Percentiles rank a stretch among this genome's conserved stretches.
These are phyloP conservation scores for Dissophora ornata DNA, from an alignment of 192 early-diverging fungal genomes.

Conservation along the genomic window DNA sequence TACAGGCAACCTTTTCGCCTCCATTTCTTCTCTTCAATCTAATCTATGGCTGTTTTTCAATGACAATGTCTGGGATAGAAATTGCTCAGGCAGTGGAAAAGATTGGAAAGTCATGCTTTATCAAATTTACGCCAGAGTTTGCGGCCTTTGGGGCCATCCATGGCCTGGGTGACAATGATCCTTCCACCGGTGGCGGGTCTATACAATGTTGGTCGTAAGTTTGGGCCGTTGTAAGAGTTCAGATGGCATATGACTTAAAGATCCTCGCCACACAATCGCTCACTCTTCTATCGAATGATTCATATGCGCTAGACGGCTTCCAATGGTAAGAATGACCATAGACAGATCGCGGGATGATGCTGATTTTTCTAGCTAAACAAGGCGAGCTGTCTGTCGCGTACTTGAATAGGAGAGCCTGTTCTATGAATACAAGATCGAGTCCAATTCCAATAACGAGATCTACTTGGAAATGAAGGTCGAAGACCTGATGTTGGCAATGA, in stretches of 20 bases:
- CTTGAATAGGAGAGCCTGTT: conserved; percentile 67
- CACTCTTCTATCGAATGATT: neutral
- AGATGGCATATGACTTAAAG: too few relatives aligned
- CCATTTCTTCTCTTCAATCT: too few relatives aligned
- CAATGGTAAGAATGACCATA: conserved; percentile 11
- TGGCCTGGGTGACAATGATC: conserved; percentile 67
- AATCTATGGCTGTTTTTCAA: too few relatives aligned
- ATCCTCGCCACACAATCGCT: too few relatives aligned
- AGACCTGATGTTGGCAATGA: conserved; percentile 71
- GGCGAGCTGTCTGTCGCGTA: too few relatives aligned
- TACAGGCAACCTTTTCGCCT: too few relatives aligned
- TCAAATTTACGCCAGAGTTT: conserved; percentile 71
- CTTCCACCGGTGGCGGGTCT: conserved; percentile 58
- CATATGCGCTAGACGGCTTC: conserved; percentile 9
- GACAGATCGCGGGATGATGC: too few relatives aligned
- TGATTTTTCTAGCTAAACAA: too few relatives aligned
- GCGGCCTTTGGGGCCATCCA: conserved; percentile 65
- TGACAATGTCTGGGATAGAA: conserved; percentile 45
- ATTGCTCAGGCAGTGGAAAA: conserved; percentile 75
- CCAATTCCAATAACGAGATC: conserved; percentile 74
- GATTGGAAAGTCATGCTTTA: conserved; percentile 72
- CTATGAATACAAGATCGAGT: conserved; percentile 74
- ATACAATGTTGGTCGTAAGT: conserved; percentile 80
- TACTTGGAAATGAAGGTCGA: conserved; percentile 76
- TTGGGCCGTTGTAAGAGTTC: conserved; percentile 7